These are phyloP conservation scores for Penicillium bovifimosum DNA, from an alignment of 495 filamentous ascomycete species.

Conservation along the genomic window DNA sequence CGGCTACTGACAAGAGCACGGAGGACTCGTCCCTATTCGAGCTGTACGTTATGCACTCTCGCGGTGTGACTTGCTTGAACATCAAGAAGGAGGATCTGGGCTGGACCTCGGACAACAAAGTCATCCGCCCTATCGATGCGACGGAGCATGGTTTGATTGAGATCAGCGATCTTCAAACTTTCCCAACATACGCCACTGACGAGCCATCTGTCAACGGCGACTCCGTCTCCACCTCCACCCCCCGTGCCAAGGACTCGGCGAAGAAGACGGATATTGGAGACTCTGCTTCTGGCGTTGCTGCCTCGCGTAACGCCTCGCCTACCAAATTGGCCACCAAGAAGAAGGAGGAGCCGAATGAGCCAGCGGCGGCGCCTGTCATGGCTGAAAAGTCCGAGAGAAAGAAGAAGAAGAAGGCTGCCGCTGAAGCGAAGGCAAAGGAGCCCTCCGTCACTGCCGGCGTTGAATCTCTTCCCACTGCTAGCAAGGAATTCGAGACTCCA, in stretches of 20 bases:
- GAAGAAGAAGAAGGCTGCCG: slow-evolving; percentile 51
- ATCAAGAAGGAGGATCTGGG: slow-evolving; percentile 85
- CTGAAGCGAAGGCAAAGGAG: slow-evolving; percentile 34
- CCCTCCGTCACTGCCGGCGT: slow-evolving; percentile 13
- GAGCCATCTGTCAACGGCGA: slow-evolving; percentile 51
- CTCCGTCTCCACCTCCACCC: slow-evolving; percentile 27
- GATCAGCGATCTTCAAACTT: slow-evolving; percentile 46
- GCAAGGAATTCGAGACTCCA: slow-evolving; percentile 16
- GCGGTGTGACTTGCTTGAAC: slow-evolving; percentile 79
- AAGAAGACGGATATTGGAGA: slow-evolving; percentile 36
- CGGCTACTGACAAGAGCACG: slow-evolving; percentile 36
- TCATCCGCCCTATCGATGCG: slow-evolving; percentile 69
- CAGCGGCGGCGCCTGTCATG: slow-evolving; percentile 22
- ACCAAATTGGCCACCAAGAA: slow-evolving; percentile 38
- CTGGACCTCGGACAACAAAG: slow-evolving; percentile 81
- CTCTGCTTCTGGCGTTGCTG: slow-evolving; percentile 23
- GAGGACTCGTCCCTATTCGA: slow-evolving; percentile 71
- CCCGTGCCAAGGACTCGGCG: slow-evolving; percentile 34
- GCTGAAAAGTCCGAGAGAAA: slow-evolving; percentile 53
- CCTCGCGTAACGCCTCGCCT: slow-evolving; percentile 38
- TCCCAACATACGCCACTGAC: slow-evolving; percentile 37
- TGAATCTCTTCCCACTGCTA: slow-evolving; percentile 12
- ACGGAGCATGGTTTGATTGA: slow-evolving; percentile 56
- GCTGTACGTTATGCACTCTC: slow-evolving; percentile 95
- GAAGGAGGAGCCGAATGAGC: slow-evolving; percentile 41